Base-by-base conservation (phyloP, 2,329 filamentous ascomycete genomes). In the Aspergillus ibericus region DNA sequence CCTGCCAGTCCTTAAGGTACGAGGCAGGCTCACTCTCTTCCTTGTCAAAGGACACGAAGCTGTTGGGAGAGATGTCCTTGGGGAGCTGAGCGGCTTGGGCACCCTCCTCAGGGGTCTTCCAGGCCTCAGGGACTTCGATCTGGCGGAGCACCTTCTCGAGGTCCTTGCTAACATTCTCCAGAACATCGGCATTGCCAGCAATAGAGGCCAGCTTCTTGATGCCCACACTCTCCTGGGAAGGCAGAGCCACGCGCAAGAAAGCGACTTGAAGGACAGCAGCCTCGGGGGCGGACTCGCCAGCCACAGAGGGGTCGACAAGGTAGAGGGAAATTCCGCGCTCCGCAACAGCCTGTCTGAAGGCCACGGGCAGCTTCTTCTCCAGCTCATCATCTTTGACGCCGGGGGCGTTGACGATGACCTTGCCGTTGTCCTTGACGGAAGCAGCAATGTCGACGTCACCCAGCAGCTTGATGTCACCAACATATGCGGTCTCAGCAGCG, bases 301-400 rank as follows among this genome's bases (percentile, higher is more conserved):
- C 88, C 52, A 82, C 82, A 1, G 88, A 81, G 5, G 89, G 81
- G 72, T 99, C 92, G 13, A 98, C 75, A 34, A 96, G 78, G 67
- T 88, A 90, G 35, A 99, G 82, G 62, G 88, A 79, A 34, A 93
- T 80, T 34, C 83, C 82, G 75, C 90, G 91, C 69, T 86, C 82
- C 55, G 86, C 85, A 52, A 97, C 77, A 13, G 83, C 81, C 76
- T 90, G 91, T 71, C 90, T 88, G 63, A 95, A 85, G 48, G 81
- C 74, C 36, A 83, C 81, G 1, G 91, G 85, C 5, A 99, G 80
- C 67, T 90, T 84, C 84, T 96, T 96, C 80, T 98, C 93, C 6
- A 93, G 75, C 35, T 97, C 92, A 46, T 96, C 93, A 53, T 92
- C 86, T 78, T 96, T 96, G 74, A 91, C 86, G 66, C 87, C 88